Percentiles rank a stretch among this genome's conserved stretches.
phyloP scores from a whole-genome alignment of 2,329 filamentous ascomycete species.

The Geosmithia flava region DNA sequence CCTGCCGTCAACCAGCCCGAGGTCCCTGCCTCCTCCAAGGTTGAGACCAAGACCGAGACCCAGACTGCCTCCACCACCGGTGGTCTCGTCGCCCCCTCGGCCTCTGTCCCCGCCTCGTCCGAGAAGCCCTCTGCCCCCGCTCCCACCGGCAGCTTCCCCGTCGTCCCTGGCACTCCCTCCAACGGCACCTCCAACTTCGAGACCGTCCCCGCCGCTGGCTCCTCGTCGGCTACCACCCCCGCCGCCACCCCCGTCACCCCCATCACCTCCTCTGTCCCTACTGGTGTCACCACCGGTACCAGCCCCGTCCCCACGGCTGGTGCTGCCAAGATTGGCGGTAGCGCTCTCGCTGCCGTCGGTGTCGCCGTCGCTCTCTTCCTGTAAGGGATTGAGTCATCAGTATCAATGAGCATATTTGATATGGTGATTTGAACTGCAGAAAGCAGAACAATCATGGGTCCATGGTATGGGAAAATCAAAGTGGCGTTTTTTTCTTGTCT shows the following conservation, averaged over 20 bases:
- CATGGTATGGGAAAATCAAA: neutral
- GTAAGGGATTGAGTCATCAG: conserved; percentile 5
- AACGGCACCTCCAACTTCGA: conserved; percentile 2
- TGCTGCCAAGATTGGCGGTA: conserved; percentile 8
- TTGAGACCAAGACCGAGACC: neutral
- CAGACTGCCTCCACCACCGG: neutral
- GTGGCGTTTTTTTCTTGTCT: neutral
- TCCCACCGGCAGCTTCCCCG: neutral
- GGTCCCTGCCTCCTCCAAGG: neutral
- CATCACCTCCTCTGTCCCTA: conserved; percentile 2
- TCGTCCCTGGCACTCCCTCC: neutral
- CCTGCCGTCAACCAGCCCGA: neutral
- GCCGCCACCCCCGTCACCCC: conserved; percentile 1
- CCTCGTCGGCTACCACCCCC: neutral
- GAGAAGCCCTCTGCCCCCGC: conserved; percentile 1
- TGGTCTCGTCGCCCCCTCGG: neutral
- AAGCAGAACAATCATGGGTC: neutral
- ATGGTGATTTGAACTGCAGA: too few relatives aligned
- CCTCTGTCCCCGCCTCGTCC: neutral
- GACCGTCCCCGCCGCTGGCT: neutral
- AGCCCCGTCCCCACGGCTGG: conserved; percentile 5
- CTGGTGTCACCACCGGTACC: conserved; percentile 2
- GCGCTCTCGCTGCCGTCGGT: conserved; percentile 8
- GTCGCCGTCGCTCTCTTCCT: conserved; percentile 9
- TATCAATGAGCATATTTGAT: too few relatives aligned